Evolutionary conservation across 768 basidiomycete genomes (phyloP).

Genomic region (Serpula lacrymans): DNA sequence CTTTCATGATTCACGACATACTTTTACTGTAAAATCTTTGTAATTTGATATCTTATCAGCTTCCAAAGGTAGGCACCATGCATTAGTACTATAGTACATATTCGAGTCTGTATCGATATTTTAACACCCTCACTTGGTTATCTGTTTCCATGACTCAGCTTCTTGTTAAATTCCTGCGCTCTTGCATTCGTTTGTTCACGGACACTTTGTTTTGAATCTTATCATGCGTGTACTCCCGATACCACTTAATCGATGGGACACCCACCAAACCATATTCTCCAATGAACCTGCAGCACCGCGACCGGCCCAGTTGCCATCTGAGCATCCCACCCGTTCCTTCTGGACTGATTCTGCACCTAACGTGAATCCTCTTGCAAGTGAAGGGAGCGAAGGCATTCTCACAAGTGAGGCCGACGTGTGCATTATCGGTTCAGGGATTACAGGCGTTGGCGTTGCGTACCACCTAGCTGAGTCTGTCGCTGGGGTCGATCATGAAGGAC

Average conservation of each 20-base stretch:
- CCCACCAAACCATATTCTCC: not conserved
- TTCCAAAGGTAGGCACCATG: too few species aligned
- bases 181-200: too few species aligned
- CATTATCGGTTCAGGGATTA: constrained; percentile 79
- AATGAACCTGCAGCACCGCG: constrained; percentile 5
- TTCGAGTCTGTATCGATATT: too few species aligned
- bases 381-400: constrained; percentile 63
- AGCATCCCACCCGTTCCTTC: constrained; percentile 67
- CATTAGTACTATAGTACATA: too few species aligned
- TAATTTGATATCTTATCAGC: too few species aligned
- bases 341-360: constrained; percentile 58
- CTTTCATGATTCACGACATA: too few species aligned
- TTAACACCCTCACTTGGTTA: too few species aligned
- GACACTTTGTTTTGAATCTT: too few species aligned
- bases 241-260: constrained; percentile 1
- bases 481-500: constrained; percentile 12
- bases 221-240: not conserved
- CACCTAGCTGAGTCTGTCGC: constrained; percentile 48
- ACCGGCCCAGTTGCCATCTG: constrained; percentile 45
- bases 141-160: too few species aligned
- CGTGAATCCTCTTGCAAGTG: constrained; percentile 63
- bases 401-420: constrained; percentile 64
- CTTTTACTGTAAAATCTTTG: too few species aligned
- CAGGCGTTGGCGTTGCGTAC: constrained; percentile 72
- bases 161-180: too few species aligned